Base-by-base conservation (phyloP, 371 early-diverging fungal species). In the Syncephalis fuscata region DNA sequence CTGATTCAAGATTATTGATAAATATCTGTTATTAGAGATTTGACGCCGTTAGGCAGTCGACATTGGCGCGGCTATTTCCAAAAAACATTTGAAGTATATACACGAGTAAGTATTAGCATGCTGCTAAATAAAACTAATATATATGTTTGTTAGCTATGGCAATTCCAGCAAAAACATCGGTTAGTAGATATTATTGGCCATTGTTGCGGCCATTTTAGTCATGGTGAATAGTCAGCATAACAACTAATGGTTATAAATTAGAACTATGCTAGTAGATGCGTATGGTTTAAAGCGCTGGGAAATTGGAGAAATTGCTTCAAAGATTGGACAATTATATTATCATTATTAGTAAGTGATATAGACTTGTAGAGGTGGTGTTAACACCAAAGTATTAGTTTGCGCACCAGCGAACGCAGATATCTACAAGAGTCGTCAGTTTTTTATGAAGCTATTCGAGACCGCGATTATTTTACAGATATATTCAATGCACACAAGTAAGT, bases 231-330 rank as follows among this genome's bases (percentile, higher is more conserved):
- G 2, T 8, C 7, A 45, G 15, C 1, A 21, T 22, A 15, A 22
- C 11, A 32, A 37, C 38, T 37, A n/a, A 37, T 37, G 10, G 44
- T 43, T 20, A 48, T 38, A 15, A 16, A n/a, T 17, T 56, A 83
- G 91, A 39, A 60, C 77, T 14, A 64, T 88, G 0, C 61, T 94
- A 25, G 95, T 92, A 38, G 81, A 77, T 26, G 75, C 82, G 46
- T 92, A 93, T 61, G 93, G 91, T 1, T 62, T 97, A 45, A 92
- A 92, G 57, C 78, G 98, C 10, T 91, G 88, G 83, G 95, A 95
- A 60, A 89, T 97, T 48, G 98, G 98, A 23, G 98, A 97, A 56
- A 87, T 93, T 44, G 94, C 96, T 2, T 90, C 91, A 45, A 97
- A 97, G 58, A 93, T 97, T 54, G 98, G 94, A 2, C 98, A 88